Base-by-base conservation (phyloP, 2,329 filamentous ascomycete species). In the Colletotrichum noveboracense region DNA sequence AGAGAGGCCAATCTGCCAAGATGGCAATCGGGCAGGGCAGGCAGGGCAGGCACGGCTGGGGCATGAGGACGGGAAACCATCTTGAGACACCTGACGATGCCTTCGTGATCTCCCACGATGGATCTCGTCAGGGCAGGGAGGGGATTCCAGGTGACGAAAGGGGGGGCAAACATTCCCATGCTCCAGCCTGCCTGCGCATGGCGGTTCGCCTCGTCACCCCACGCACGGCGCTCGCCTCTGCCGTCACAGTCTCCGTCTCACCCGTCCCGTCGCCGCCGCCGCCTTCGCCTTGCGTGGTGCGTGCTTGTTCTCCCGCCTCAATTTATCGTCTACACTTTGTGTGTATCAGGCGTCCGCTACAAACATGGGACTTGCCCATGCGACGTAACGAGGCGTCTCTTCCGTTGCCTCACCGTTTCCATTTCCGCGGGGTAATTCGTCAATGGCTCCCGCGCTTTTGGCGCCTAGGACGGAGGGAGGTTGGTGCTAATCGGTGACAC, bases 41-140 rank as follows among this genome's bases (percentile, higher is more conserved):
- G 26, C 68, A 64, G 30, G 68, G 52, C 68, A 71, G 43, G 61
- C 68, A 71, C 56, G 69, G 43, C 62, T 64, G 38, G 32, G 73
- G 70, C 68, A 71, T 65, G 73, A 48, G 67, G 69, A 72, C 67
- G 69, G 73, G 73, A 75, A 75, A 75, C 73, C 64, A 24, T 67
- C 38, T 56, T 73, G 70, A 75, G 73, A 75, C 73, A 75, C 36
- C 69, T 75, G 73, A 75, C 64, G 64, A 52, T 73, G 64, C 12
- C 70, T 73, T 75, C 73, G 70, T 75, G 73, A 73, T 73, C 73
- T 68, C 64, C 67, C 18, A 48, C 55, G 3, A 48, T 71, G 62
- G 38, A 73, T 64, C 69, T 64, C 32, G n/a, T n/a, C n/a, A n/a
- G 34, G 61, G 32, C 14, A 21, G 48, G 32, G 30, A 24, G 56